A percentile compares a stretch with the other conserved stretches of the same genome.
These are phyloP conservation scores for Beauveria australis DNA, from an alignment of 2,329 filamentous ascomycete genomes.

Conservation along the genomic window DNA sequence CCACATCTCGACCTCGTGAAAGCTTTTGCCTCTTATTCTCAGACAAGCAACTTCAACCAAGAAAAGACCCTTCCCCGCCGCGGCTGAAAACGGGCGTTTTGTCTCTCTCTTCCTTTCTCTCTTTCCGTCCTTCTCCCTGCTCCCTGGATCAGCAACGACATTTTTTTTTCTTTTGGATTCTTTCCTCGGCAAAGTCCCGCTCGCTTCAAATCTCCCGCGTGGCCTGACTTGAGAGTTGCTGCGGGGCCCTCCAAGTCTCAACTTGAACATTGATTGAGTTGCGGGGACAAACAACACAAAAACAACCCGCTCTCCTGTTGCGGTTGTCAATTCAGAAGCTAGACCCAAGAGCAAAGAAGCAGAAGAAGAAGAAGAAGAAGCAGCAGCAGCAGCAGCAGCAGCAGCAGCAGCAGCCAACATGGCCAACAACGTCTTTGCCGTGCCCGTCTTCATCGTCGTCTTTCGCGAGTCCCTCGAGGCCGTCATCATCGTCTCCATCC, in stretches of 20 bases:
- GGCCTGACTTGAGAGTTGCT: neutral
- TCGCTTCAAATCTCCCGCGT: neutral
- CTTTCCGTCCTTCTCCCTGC: neutral
- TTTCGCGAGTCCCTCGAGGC: constrained; percentile 81
- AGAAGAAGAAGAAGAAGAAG: too few relatives aligned
- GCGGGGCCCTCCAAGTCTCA: too few relatives aligned
- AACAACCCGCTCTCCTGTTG: neutral
- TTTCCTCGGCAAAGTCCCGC: neutral
- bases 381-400: neutral
- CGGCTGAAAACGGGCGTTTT: neutral
- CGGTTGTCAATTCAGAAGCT: too few relatives aligned
- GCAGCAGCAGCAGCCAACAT: constrained; percentile 26
- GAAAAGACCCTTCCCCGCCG: neutral
- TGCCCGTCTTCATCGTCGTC: constrained; percentile 82
- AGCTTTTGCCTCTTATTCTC: neutral
- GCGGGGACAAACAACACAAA: neutral
- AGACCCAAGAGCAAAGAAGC: too few relatives aligned
- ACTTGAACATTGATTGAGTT: neutral
- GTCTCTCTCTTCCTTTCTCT: too few relatives aligned
- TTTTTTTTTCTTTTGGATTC: neutral
- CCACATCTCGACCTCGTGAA: too few relatives aligned
- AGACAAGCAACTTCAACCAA: neutral
- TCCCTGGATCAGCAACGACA: neutral
- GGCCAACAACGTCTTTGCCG: constrained; percentile 64
- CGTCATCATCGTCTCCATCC: constrained; percentile 77